Evolutionary conservation across 2,329 filamentous ascomycete species (phyloP), one percentile per base, ranked within the genome.

Genomic region (Arthrobotrys sphaeroides): DNA sequence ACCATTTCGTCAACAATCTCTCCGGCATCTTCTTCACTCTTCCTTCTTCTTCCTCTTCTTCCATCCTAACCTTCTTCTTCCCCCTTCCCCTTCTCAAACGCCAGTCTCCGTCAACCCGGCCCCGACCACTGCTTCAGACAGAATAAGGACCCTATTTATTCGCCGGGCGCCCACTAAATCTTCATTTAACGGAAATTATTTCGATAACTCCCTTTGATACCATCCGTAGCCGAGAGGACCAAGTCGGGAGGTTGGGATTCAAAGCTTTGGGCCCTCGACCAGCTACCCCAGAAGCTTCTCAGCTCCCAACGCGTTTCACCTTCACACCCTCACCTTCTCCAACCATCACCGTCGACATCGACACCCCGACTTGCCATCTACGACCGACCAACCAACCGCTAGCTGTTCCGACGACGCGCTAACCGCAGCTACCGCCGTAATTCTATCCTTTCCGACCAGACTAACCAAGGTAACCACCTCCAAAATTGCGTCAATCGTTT

Each of bases 161-260:
- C 51, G 2, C 28, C 31, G 51, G 51, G 51, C 28, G 4, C 55
- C 55, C 55, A 9, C 31, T 38, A 43, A 60, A 43, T 9, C 5
- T 42, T 43, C 36, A 60, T 60, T 43, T 60, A 43, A 22, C 55
- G 55, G 55, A 60, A 43, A 60, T 60, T 60, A 60, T 60, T 24
- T 42, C 53, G 31, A 59, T 20, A 51, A 51, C 20, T 43, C 40
- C 22, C 40, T 43, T 43, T 43, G 40, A 22, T 20, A 20, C 40
- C 40, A 55, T 55, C 51, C 51, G 51, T 36, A 55, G 31, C 51
- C 51, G 51, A 55, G 31, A 55, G 51, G 51, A 55, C 51, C 51
- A 55, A 55, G 51, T 55, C 31, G 31, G 51, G 51, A 55, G 51
- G 51, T 55, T 55, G 51, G 51, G 51, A 55, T 55, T n/a, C 43